Base-by-base conservation (phyloP, 352 stramenopile species). In the Blastocystis sp. region DNA sequence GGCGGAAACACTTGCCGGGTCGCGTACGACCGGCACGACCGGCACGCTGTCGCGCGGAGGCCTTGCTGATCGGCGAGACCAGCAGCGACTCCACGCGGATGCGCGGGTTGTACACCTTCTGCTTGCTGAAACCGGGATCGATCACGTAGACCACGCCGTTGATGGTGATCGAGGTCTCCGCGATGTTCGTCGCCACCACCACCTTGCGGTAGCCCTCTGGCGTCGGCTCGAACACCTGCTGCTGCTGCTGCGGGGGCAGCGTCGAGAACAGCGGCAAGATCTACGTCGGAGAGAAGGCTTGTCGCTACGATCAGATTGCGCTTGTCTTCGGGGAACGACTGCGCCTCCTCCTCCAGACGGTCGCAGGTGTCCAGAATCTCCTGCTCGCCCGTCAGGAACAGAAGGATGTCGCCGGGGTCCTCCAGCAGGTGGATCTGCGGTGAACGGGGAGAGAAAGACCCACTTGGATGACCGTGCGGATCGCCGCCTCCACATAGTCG, bases 141-240 rank as follows among this genome's bases (percentile, higher is more conserved):
- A 99, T 92, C 38, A 99, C 97, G 89, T 98, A 99, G 21, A 98
- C 95, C 84, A 99, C 97, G 29, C 95, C 97, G 89, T 99, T 95
- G 89, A 99, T 99, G 0, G 96, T 99, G n/a, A 99, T 88, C 78
- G 94, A 98, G 36, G 96, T 99, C 89, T 99, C 96, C 32, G 96
- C 96, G 88, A 99, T 96, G 89, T 99, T 99, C 54, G 96, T 99
- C 18, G 92, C 94, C 49, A 99, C 93, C n/a, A 99, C 94, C 34
- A 98, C 92, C 88, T 96, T 97, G 16, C 93, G 90, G n/a, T 91
- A 89, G 1, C 92, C 88, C 4, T 89, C 87, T 0, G 94, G 92
- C 21, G 96, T 93, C 4, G 88, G 51, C 44, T 92, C 89, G 87
- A 99, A 99, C 67, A 98, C 97, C 77, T 92, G 90, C 49, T 92